Evolutionary conservation across 1,284 basidiomycete genomes (phyloP).

Genomic region (Fomitopsis pinicola): DNA sequence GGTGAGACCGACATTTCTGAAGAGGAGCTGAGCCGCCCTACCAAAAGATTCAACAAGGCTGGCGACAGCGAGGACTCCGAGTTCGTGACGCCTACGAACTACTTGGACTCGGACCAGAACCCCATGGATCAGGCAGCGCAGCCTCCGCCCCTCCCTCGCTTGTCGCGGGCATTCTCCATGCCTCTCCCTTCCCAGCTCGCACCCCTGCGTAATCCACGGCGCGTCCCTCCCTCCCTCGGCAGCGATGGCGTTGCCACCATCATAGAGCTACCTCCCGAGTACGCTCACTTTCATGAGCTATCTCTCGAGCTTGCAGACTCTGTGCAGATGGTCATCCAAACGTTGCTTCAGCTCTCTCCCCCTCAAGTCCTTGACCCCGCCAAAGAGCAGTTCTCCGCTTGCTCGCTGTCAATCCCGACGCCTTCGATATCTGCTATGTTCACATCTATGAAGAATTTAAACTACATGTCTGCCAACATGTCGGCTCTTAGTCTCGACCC

Average conservation of each 20-base stretch:
- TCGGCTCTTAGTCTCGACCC: slow-evolving; percentile 19
- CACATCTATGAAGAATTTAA: slow-evolving; percentile 86
- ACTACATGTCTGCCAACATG: slow-evolving; percentile 86
- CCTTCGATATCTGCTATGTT: slow-evolving; percentile 85
- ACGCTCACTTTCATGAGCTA: slow-evolving; percentile 53
- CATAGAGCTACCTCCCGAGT: slow-evolving; percentile 25
- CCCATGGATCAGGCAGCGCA: slow-evolving; percentile 28
- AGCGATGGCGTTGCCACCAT: slow-evolving; percentile 12
- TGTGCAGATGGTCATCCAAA: slow-evolving; percentile 84
- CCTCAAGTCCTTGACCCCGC: slow-evolving; percentile 87
- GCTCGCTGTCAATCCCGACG: slow-evolving; percentile 79
- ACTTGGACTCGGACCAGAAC: slow-evolving; percentile 29
- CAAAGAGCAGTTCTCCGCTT: slow-evolving; percentile 87
- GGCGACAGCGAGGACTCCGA: slow-evolving; percentile 28
- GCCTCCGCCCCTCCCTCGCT: slow-evolving; percentile 37
- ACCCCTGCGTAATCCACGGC: slow-evolving; percentile 61
- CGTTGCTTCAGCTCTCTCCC: slow-evolving; percentile 82
- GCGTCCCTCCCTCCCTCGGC: slow-evolving; percentile 21
- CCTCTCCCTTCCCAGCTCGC: slow-evolving; percentile 68
- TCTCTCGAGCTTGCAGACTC: slow-evolving; percentile 84
- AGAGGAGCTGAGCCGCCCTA: slow-evolving; percentile 28
- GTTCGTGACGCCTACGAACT: slow-evolving; percentile 32
- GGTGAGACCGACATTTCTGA: slow-evolving; percentile 46
- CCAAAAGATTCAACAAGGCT: slow-evolving; percentile 20
- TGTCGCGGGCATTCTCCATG: slow-evolving; percentile 68